Percentiles rank a stretch among this genome's conserved stretches.
Conservation (phyloP, 176 grass and related monocot species). For the Lolium rigidum region DNA sequence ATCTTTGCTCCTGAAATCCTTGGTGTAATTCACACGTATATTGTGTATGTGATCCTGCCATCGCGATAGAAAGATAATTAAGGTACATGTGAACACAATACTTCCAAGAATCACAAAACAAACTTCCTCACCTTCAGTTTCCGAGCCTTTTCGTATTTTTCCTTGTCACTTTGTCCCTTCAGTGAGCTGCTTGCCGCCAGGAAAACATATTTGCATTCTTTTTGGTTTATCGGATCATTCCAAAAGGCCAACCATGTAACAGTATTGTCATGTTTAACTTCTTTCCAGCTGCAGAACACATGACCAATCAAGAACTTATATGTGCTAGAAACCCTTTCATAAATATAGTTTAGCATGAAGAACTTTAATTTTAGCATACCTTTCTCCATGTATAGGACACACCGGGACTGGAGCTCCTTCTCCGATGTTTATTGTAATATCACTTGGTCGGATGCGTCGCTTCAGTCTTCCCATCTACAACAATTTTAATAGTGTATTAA, state of each 20-base stretch:
- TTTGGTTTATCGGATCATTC: conserved; percentile 91
- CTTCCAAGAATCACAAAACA: conserved; percentile 7
- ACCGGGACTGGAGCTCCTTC: conserved; percentile 59
- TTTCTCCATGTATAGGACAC: conserved; percentile 87
- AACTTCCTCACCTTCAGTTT: conserved; percentile 72
- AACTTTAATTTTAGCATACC: conserved; percentile 45
- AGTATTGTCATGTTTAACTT: conserved; percentile 91
- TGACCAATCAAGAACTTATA: conserved; percentile 38
- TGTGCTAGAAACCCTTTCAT: not conserved
- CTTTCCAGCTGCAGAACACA: conserved; percentile 79
- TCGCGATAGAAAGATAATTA: conserved; percentile 24
- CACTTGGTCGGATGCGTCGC: conserved; percentile 73
- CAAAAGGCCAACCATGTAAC: conserved; percentile 98
- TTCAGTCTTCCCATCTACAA: conserved; percentile 96
- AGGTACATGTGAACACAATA: not conserved
- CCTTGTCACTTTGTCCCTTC: conserved; percentile 93
- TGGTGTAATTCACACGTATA: conserved; percentile 80
- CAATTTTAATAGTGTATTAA: conserved; percentile 31
- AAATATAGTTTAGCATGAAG: conserved; percentile 15
- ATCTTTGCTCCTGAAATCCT: conserved; percentile 80
- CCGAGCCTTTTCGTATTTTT: conserved; percentile 98
- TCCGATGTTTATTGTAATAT: conserved; percentile 98
- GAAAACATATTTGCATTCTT: conserved; percentile 97
- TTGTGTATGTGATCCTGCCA: conserved; percentile 77
- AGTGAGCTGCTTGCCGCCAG: conserved; percentile 89